Base-by-base conservation (phyloP, 1,139 yeast species). In the Sugiyamaella neomexicana region DNA sequence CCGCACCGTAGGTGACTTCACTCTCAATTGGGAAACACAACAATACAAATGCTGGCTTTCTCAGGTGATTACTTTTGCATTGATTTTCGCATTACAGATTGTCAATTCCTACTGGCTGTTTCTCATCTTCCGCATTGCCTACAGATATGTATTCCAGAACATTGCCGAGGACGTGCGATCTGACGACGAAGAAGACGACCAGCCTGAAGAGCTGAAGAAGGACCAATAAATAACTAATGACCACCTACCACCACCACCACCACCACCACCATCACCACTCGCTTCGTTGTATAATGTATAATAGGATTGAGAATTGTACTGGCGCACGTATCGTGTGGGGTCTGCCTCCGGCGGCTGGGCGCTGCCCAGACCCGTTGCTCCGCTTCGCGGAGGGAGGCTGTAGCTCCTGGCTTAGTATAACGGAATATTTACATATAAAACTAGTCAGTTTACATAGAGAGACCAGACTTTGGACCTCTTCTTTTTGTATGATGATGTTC, bases 41-140 rank as follows among this genome's bases (percentile, higher is more conserved):
- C 97, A 91, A 71, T 93, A 91, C 76, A 93, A 95, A 73, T 93
- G 98, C 74, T 89, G 89, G 85, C 88, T 95, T 62, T 86, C 98
- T 15, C 96, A 89, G 73, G 86, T 88, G 58, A 90, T 93, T 68
- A 91, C 93, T 1, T 91, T 93, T 66, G 72, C 74, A 17, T 80
- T 93, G 66, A 80, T 93, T 57, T 76, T 80, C 55, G 91, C 95
- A 1, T 79, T 93, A 61, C 99, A 93, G 70, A 66, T 89, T 55
- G 91, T 93, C 56, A 93, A 93, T 67, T 65, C 80, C 23, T 93
- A 88, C 74, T 93, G 99, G 99, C 77, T 91, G 58, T 81, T 80
- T 65, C 78, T 93, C 67, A 89, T 95, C 58, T 62, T 87, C 54
- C 82, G 97, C 70, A 88, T 93, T 63, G 76, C 86, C 50, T 82